Percentiles rank a stretch among this genome's conserved stretches.
Evolutionary conservation across 495 filamentous ascomycete species (phyloP).

Genomic region (Daldinia loculata): DNA sequence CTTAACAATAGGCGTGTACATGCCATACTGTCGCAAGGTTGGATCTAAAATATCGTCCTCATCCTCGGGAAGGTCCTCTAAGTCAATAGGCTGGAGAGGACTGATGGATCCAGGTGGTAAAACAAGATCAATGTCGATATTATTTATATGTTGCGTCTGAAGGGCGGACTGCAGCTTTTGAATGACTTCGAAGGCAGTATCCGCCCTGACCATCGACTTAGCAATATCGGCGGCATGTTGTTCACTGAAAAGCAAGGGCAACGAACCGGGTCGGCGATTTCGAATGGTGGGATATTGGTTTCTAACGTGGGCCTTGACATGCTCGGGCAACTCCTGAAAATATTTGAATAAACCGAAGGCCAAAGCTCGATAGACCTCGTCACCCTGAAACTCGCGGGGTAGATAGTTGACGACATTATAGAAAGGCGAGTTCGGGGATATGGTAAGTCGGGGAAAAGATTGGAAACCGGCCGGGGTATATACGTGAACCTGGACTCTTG

Average conservation of each 20-base stretch:
- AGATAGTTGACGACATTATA: conserved; percentile 91
- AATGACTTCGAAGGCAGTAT: conserved; percentile 76
- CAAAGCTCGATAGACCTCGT: conserved; percentile 86
- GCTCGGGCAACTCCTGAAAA: conserved; percentile 83
- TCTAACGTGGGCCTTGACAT: conserved; percentile 70
- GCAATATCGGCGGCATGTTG: conserved; percentile 92
- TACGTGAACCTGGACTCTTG: conserved; percentile 91
- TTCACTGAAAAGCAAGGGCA: conserved; percentile 80
- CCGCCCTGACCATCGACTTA: conserved; percentile 78
- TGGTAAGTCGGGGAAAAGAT: conserved; percentile 86
- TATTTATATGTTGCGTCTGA: conserved; percentile 77
- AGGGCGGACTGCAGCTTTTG: conserved; percentile 74
- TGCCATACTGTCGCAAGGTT: conserved; percentile 72
- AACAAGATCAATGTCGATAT: conserved; percentile 88
- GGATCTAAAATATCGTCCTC: conserved; percentile 68
- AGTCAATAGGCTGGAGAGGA: conserved; percentile 58
- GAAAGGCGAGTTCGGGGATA: conserved; percentile 93
- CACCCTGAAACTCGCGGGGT: conserved; percentile 92
- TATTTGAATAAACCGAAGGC: conserved; percentile 94
- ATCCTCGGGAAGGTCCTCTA: conserved; percentile 63
- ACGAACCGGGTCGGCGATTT: conserved; percentile 63
- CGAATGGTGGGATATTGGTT: conserved; percentile 57
- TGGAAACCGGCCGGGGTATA: conserved; percentile 87
- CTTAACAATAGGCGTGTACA: conserved; percentile 75
- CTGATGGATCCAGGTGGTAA: conserved; percentile 78